Evolutionary conservation across 129 eudicot genomes (phyloP), one percentile per base, ranked within the genome.

Genomic region (Pittosporum tobira): DNA sequence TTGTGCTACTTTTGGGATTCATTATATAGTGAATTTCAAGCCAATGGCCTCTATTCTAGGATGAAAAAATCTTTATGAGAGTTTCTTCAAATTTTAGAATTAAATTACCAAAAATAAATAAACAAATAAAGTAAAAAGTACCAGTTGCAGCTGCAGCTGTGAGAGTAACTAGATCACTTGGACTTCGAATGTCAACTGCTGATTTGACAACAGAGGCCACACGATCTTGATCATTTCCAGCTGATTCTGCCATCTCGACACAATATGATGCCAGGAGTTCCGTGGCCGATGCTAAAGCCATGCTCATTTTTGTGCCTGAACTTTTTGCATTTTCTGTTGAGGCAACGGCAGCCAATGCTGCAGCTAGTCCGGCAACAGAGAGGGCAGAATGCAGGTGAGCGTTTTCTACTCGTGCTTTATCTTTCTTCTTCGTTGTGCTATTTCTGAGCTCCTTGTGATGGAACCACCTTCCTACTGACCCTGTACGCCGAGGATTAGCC

Each of bases 111-210:
- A 45, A 45, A 22, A 22, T 18, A 45, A 7, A 9, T 8, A 26
- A 30, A 1, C n/a, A 31, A 9, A 18, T 22, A 8, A 9, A 34
- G 7, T 5, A 34, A n/a, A n/a, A n/a, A 16, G 40, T 66, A 88
- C 97, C 97, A 52, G 97, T 85, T 52, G 97, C 97, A 57, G 97
- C 93, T 57, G 93, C 93, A 56, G 97, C 97, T 25, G 97, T 89
- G 49, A 89, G 81, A 50, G 95, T 89, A 37, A 79, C 57, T 8
- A 89, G 78, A 77, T 89, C 81, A 25, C 88, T 80, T 20, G 95
- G 82, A 54, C 58, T 67, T 22, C 48, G 79, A 40, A 82, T 64
- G 50, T 79, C 76, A 8, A 76, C 79, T 3, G 93, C 91, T 28
- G 97, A 85, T 73, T 79, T 73, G 27, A 89, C 73, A 30, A 70